Evolutionary conservation across 441 rosid species (phyloP), one percentile per base, ranked within the genome.

Genomic region (Erodium texanum): DNA sequence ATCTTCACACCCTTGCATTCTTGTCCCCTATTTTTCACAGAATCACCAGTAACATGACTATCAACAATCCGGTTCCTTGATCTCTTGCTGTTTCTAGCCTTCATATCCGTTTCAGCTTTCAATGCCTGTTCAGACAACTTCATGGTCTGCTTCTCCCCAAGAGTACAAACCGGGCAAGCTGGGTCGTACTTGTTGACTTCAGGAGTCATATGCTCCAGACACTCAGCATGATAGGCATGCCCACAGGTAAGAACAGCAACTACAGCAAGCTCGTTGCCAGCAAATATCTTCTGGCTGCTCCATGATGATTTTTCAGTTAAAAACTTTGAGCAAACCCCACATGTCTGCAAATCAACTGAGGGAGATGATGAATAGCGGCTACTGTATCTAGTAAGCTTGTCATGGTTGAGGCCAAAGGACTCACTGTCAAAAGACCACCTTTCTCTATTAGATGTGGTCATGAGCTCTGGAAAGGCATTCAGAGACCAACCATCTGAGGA

Each of bases 221-320:
- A 94, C 41, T 94, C 98, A 54, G 96, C 93, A 70, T 94, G 99
- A 79, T 88, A 92, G 70, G 83, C 89, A 81, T 94, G 99, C 16
- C 97, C 98, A 65, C 99, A 94, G 7, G 74, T 81, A 74, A 94
- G 79, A 73, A 94, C 85, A 38, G 98, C 82, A 50, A 89, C 91
- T 19, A 87, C 90, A 54, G 87, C 74, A 43, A 83, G 93, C 78
- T 89, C 96, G 62, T 82, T 89, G 68, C 74, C 82, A 66, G 82
- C 74, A 34, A 85, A 73, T 12, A 91, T 88, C 80, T 87, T 91
- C 82, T 84, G 92, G 75, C 84, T 82, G 74, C 91, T 80, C 95
- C 93, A 89, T 64, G 81, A 74, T 32, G 93, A 92, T 83, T 79
- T 82, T 76, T 92, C 96, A 6, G 92, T 76, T 80, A 90, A 84